Evolutionary conservation across 73 alveolate genomes (phyloP).

Genomic region (Paramecium sexaurelia): DNA sequence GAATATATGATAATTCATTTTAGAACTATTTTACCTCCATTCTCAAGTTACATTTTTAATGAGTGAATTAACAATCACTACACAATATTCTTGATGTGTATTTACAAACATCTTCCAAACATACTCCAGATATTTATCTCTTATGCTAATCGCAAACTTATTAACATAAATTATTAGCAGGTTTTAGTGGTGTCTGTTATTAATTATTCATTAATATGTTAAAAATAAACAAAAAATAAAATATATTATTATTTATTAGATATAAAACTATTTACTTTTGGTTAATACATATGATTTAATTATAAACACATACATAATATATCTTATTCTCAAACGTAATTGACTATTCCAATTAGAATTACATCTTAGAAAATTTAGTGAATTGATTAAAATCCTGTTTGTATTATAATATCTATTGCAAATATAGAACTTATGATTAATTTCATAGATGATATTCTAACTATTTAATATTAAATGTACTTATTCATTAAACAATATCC

Average conservation of each 20-base stretch:
- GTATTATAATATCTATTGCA: neutral
- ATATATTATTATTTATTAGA: neutral
- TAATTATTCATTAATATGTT: neutral
- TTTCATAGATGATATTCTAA: slow-evolving; percentile 39
- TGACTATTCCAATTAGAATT: slow-evolving; percentile 25
- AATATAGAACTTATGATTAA: neutral
- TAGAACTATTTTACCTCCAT: neutral
- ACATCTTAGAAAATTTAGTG: slow-evolving; percentile 23
- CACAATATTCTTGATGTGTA: slow-evolving; percentile 1
- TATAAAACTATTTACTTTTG: neutral
- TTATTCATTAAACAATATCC: slow-evolving; percentile 54
- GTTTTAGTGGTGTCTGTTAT: neutral
- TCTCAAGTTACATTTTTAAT: slow-evolving; percentile 6
- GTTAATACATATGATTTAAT: neutral
- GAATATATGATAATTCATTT: slow-evolving; percentile 11
- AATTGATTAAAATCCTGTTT: slow-evolving; percentile 3
- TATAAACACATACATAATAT: neutral
- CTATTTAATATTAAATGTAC: neutral
- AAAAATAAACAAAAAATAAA: neutral
- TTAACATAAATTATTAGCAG: neutral
- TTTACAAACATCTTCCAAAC: slow-evolving; percentile 20
- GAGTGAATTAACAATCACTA: slow-evolving; percentile 12
- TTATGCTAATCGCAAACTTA: neutral
- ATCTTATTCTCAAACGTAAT: slow-evolving; percentile 26
- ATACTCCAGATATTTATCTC: neutral